Evolutionary conservation across 1,284 basidiomycete genomes (phyloP), one percentile per base, ranked within the genome.

Genomic region (Ustilago cynodontis): DNA sequence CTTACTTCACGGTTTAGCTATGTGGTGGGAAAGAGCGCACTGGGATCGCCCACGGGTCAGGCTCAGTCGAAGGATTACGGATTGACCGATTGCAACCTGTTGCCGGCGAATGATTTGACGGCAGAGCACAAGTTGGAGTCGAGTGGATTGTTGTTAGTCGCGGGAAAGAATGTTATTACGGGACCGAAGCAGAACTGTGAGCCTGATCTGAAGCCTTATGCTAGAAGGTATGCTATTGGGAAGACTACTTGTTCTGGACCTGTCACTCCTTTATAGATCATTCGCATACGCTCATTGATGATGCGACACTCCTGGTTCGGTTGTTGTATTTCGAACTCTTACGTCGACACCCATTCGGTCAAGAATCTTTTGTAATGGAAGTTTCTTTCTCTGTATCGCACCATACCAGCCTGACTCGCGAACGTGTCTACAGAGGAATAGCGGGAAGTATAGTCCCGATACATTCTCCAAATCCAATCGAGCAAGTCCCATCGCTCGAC

Each of bases 111-210:
- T 37, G 11, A 20, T 8, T 22, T 75, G 20, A 67, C 64, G 3
- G 9, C 61, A 0, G 28, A 67, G 50, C 57, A 75, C 33, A 75
- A 75, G 56, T 2, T 49, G 0, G 14, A 56, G 18, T 52, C 64
- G 0, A 29, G 29, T 2, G 60, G 43, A 1, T 35, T 75, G n/a
- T 29, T 75, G 7, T 14, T 64, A 8, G 57, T 63, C 0, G 67
- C 67, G 0, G 68, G 16, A 1, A 60, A 13, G 1, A 63, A 70
- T 24, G 11, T 75, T 5, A 1, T 45, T 2, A 57, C 63, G 0
- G 72, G 72, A 6, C 67, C 67, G 8, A 75, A 75, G 51, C 60
- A 63, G 50, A 54, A 63, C n/a, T 75, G 72, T 43, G 72, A 75
- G 22, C 72, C 72, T 26, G 67, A 75, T 53, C 67, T 75, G 39